These are phyloP conservation scores for Gynandropsis gynandra DNA, from an alignment of 345 rosid genomes.

Conservation along the genomic window DNA sequence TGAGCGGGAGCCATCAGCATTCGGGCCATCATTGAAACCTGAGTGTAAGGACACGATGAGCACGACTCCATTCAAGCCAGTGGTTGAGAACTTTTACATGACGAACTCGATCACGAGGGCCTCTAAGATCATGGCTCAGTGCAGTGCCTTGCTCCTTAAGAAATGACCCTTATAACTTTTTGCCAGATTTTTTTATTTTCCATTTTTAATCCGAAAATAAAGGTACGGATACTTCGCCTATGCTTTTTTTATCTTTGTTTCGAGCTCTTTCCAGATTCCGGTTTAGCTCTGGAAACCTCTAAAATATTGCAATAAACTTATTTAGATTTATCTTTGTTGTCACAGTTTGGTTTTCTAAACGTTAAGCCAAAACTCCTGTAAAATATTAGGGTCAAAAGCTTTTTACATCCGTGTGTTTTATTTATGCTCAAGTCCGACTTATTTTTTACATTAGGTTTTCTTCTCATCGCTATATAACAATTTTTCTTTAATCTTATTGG, in stretches of 20 bases:
- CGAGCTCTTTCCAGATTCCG: background rate
- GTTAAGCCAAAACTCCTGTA: too few species aligned
- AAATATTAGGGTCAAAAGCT: too few species aligned
- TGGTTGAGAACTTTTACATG: conserved; percentile 84
- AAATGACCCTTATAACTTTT: conserved; percentile 42
- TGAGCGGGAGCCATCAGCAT: conserved; percentile 70
- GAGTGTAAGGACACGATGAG: conserved; percentile 41
- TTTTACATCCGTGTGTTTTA: too few species aligned
- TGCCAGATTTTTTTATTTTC: conserved; percentile 5
- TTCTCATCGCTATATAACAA: too few species aligned
- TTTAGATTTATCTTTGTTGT: too few species aligned
- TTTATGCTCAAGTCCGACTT: too few species aligned
- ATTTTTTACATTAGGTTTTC: too few species aligned
- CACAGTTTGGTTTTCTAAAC: too few species aligned
- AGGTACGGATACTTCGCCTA: conserved; percentile 19
- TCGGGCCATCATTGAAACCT: conserved; percentile 59
- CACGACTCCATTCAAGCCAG: conserved; percentile 44
- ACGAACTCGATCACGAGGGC: conserved; percentile 94
- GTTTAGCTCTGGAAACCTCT: too few species aligned
- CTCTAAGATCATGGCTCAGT: conserved; percentile 96
- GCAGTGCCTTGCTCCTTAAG: conserved; percentile 70
- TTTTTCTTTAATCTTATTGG: too few species aligned
- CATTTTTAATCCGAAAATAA: conserved; percentile 17
- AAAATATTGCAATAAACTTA: too few species aligned
- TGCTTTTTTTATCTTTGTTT: conserved; percentile 14